Evolutionary conservation across 495 filamentous ascomycete species (phyloP), one percentile per base, ranked within the genome.

Genomic region (Talaromyces nanjingensis): DNA sequence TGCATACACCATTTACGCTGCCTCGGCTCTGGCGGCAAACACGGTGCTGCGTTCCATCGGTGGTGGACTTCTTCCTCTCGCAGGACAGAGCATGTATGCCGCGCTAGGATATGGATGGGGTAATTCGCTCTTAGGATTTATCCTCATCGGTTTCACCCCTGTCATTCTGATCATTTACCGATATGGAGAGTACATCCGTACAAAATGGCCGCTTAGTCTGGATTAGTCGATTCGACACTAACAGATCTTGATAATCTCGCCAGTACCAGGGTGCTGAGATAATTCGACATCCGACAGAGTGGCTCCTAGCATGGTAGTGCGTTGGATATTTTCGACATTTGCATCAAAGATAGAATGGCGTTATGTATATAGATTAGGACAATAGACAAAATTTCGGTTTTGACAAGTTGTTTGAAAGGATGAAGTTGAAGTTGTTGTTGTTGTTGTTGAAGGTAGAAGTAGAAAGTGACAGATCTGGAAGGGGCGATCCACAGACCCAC

Each of bases 21-120:
- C 90, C 0, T 86, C 82, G 1, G 90, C 88, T 0, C 72, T 92
- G 14, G 89, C 89, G 1, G 88, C 89, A 3, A 90, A 92, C 66
- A 81, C 84, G 0, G 86, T 92, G 5, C 72, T 86, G 22, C 77
- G 89, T 12, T 84, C 77, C 16, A 64, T 86, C 0, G 70, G 78
- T 9, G 86, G 84, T 1, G 83, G 81, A 1, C 72, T 83, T 0
- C 74, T 89, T 8, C 86, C 85, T 4, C 76, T 88, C 5, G 79
- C 78, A 29, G 85, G 79, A 29, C 76, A 79, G 9, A 74, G 78
- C 25, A 83, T 89, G 81, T 88, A 86, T 61, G 55, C 74, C 6
- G 68, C 66, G 1, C 70, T 89, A 1, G 84, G 85, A 0, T 72
- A 82, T 4, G 84, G 85, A 0, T 87, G 84, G 77, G 85, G 85